These are phyloP conservation scores for Penicillium sumatraense DNA, from an alignment of 2,329 filamentous ascomycete species.

Conservation along the genomic window DNA sequence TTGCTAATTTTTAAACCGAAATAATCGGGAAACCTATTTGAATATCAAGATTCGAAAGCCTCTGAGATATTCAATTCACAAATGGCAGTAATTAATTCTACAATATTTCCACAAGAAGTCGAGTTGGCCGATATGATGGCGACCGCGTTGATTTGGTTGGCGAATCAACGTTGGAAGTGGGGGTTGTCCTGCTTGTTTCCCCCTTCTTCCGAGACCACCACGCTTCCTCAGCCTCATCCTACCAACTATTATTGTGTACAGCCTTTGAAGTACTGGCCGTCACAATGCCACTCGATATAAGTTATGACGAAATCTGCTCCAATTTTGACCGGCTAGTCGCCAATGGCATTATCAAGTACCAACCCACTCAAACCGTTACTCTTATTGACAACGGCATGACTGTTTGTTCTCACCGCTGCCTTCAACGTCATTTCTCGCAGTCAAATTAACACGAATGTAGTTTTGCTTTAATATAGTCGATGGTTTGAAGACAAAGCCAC, in stretches of 20 bases:
- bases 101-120: too few relatives aligned
- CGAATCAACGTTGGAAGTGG: not conserved
- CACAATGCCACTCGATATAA: constrained; percentile 13
- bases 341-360: constrained; percentile 12
- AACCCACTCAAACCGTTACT: constrained; percentile 10
- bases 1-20: too few relatives aligned
- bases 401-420: constrained; percentile 6
- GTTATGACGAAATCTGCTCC: constrained; percentile 14
- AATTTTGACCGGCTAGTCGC: constrained; percentile 17
- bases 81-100: too few relatives aligned
- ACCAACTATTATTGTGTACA: too few relatives aligned
- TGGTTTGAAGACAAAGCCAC: constrained; percentile 8
- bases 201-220: too few relatives aligned
- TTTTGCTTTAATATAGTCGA: constrained; percentile 16
- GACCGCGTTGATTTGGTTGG: too few relatives aligned
- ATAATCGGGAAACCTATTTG: too few relatives aligned
- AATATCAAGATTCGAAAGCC: too few relatives aligned
- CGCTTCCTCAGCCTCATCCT: not conserved
- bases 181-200: not conserved
- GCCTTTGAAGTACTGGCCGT: too few relatives aligned
- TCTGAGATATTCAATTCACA: too few relatives aligned
- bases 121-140: too few relatives aligned
- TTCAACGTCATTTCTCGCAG: too few relatives aligned
- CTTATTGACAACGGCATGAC: constrained; percentile 14
- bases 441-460: constrained; percentile 2